phyloP scores from a whole-genome alignment of 169 alveolate genomes.

The Plasmodium fragile region DNA sequence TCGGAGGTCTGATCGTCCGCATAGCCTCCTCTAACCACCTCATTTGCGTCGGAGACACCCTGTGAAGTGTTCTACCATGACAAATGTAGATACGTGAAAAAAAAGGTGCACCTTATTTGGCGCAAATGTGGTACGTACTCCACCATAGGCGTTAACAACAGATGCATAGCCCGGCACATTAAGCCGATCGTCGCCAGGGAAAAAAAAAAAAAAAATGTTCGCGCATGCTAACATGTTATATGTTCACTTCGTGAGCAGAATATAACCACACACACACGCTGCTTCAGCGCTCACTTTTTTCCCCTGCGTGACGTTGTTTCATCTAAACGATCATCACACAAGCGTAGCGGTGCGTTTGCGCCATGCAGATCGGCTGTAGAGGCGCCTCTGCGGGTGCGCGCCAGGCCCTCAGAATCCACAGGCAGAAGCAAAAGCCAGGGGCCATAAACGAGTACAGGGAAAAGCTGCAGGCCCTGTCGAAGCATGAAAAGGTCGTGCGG shows the following conservation, averaged over 20 bases:
- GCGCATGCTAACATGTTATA: background rate
- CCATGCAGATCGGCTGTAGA: background rate
- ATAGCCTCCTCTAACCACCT: background rate
- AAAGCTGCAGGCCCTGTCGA: conserved; percentile 1
- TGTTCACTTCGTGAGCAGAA: background rate
- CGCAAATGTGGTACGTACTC: background rate
- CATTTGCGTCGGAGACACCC: background rate
- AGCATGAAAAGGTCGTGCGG: conserved; percentile 22
- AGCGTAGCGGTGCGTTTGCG: background rate
- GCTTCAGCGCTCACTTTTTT: background rate
- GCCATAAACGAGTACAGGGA: conserved; percentile 21
- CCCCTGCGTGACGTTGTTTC: background rate
- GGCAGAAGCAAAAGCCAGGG: background rate
- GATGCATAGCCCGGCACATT: background rate
- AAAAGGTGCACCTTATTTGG: background rate
- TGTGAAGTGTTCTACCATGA: background rate
- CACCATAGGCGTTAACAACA: background rate
- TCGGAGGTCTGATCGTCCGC: background rate
- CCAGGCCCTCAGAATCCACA: background rate
- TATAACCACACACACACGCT: background rate
- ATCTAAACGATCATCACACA: background rate
- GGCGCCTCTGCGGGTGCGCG: background rate
- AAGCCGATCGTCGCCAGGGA: background rate
- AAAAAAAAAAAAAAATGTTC: too few relatives aligned
- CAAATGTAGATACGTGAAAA: background rate